phyloP scores from a whole-genome alignment of 768 basidiomycete species.

The Russula sp. region DNA sequence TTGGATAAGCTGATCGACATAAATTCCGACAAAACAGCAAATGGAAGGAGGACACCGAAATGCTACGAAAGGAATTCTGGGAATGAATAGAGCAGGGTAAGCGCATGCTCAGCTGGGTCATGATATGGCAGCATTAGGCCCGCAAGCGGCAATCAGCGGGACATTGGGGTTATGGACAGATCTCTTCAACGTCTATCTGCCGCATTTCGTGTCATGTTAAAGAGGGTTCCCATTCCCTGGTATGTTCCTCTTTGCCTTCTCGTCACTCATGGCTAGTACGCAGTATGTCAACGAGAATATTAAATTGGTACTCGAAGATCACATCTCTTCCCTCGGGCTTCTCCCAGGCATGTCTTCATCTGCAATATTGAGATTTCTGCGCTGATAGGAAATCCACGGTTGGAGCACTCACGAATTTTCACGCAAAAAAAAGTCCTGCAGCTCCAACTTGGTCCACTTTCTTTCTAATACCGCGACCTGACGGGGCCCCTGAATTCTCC shows the following conservation, averaged over 20 bases:
- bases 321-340: slow-evolving; percentile 57
- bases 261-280: slow-evolving; percentile 35
- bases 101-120: slow-evolving; percentile 43
- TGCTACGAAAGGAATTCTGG: slow-evolving; percentile 39
- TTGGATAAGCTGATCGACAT: slow-evolving; percentile 45
- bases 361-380: slow-evolving; percentile 54
- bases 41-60: slow-evolving; percentile 46
- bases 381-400: slow-evolving; percentile 34
- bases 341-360: slow-evolving; percentile 62
- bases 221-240: slow-evolving; percentile 66
- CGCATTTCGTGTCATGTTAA: slow-evolving; percentile 46
- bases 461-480: slow-evolving; percentile 70
- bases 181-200: slow-evolving; percentile 76
- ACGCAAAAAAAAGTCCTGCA: slow-evolving; percentile 59
- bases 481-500: slow-evolving; percentile 48
- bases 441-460: slow-evolving; percentile 54
- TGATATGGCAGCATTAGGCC: slow-evolving; percentile 33
- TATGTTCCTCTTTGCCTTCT: slow-evolving; percentile 23
- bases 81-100: slow-evolving; percentile 40
- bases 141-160: slow-evolving; percentile 51
- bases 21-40: slow-evolving; percentile 37
- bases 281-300: slow-evolving; percentile 63
- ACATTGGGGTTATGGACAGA: no score
- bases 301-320: slow-evolving; percentile 70
- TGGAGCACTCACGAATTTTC: slow-evolving; percentile 59